A percentile compares a stretch with the other conserved stretches of the same genome.
These are phyloP conservation scores for Fagus sylvatica DNA, from an alignment of 306 rosid species.

Conservation along the genomic window DNA sequence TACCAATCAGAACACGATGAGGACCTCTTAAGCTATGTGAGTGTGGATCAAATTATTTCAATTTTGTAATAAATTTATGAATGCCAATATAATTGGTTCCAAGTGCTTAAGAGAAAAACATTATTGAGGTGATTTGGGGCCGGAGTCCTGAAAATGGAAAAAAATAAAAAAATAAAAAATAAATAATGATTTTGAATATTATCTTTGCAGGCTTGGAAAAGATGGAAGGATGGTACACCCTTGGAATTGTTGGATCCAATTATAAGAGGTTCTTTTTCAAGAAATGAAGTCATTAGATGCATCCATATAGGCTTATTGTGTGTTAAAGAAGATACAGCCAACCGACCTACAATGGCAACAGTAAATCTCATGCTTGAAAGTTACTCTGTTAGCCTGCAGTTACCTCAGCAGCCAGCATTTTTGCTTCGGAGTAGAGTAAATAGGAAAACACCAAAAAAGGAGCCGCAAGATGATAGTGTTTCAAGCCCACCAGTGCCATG, in stretches of 20 bases:
- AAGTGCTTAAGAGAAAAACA: not conserved
- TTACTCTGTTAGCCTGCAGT: not conserved
- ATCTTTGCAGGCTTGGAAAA: constrained; percentile 48
- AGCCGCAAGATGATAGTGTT: not conserved
- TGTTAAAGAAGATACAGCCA: constrained; percentile 26
- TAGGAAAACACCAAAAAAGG: not conserved
- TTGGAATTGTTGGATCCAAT: constrained; percentile 27
- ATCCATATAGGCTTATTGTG: constrained; percentile 35
- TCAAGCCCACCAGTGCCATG: too few species aligned
- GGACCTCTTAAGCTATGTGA: constrained; percentile 10
- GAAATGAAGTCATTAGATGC: constrained; percentile 18
- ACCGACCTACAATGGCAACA: constrained; percentile 30
- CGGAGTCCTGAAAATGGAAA: not conserved
- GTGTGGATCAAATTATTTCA: not conserved
- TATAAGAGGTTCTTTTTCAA: not conserved
- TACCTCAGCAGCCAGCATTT: not conserved
- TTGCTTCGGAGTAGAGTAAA: not conserved
- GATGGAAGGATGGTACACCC: constrained; percentile 41
- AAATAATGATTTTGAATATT: not conserved
- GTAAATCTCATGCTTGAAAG: constrained; percentile 23
- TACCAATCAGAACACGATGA: not conserved
- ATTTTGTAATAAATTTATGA: not conserved
- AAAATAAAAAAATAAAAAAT: too few species aligned
- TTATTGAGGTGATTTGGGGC: not conserved
- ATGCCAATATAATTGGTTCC: not conserved